Percentiles rank a stretch among this genome's conserved stretches.
phyloP scores from a whole-genome alignment of 2,329 filamentous ascomycete genomes.

The Apiospora hydei region DNA sequence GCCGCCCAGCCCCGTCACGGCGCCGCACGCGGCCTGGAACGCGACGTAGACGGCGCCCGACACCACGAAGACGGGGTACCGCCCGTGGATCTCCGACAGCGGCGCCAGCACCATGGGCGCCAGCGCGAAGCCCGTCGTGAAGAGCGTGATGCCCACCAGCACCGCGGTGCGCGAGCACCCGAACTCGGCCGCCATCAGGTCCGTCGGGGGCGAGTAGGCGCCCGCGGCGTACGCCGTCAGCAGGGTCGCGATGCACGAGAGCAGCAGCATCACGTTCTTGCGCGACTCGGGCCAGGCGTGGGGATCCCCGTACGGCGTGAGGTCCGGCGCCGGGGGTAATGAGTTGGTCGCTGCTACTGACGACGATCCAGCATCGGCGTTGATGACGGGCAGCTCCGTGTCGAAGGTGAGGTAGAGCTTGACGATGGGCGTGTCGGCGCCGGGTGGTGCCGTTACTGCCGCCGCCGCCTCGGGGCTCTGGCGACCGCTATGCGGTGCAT shows the following conservation, averaged over 20 bases:
- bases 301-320: constrained; percentile 73
- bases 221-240: constrained; percentile 84
- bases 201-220: constrained; percentile 75
- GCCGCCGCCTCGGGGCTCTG: neutral
- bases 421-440: constrained; percentile 2
- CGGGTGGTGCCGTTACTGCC: neutral
- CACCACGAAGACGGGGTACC: constrained; percentile 80
- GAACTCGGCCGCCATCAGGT: constrained; percentile 72
- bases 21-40: constrained; percentile 76
- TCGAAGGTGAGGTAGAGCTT: constrained; percentile 19
- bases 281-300: constrained; percentile 74
- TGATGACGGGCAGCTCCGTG: neutral
- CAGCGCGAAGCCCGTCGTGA: constrained; percentile 80
- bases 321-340: constrained; percentile 66
- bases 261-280: constrained; percentile 74
- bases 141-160: constrained; percentile 80
- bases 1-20: constrained; percentile 72
- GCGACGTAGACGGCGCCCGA: constrained; percentile 76
- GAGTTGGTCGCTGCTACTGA: constrained; percentile 38
- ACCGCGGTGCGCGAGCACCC: constrained; percentile 69
- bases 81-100: constrained; percentile 85
- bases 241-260: constrained; percentile 79
- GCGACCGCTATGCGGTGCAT: neutral
- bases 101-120: constrained; percentile 88
- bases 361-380: constrained; percentile 1